A percentile compares a stretch with the other conserved stretches of the same genome.
These are phyloP conservation scores for Discostella stelligeroides DNA, from an alignment of 108 stramenopile species.

Conservation along the genomic window DNA sequence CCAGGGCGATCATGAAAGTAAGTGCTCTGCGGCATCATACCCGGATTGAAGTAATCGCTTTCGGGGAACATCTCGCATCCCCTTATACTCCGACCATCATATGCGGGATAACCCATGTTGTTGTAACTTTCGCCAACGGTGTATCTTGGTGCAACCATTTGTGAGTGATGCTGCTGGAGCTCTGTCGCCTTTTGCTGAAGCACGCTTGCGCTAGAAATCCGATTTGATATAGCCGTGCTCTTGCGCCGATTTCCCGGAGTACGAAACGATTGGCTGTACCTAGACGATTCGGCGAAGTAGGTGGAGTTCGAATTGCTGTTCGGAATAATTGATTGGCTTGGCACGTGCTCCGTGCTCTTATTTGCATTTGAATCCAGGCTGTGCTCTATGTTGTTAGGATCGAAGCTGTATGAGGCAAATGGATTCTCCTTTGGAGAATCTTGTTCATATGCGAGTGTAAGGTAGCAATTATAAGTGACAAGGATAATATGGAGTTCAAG, in stretches of 20 bases:
- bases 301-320: neutral
- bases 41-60: slow-evolving; percentile 1
- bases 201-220: slow-evolving; percentile 36
- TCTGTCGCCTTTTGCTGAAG: slow-evolving; percentile 45
- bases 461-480: slow-evolving; percentile 38
- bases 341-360: slow-evolving; percentile 10
- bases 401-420: slow-evolving; percentile 70
- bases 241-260: slow-evolving; percentile 38
- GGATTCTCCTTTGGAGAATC: slow-evolving; percentile 79
- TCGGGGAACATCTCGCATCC: neutral
- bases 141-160: slow-evolving; percentile 3
- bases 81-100: slow-evolving; percentile 4
- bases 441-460: slow-evolving; percentile 44
- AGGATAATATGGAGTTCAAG: slow-evolving; percentile 27
- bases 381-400: slow-evolving; percentile 82
- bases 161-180: slow-evolving; percentile 30
- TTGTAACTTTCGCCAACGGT: neutral
- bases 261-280: slow-evolving; percentile 24
- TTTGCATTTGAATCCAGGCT: slow-evolving; percentile 37
- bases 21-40: neutral
- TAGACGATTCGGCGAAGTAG: slow-evolving; percentile 10
- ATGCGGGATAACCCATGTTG: neutral
- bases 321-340: slow-evolving; percentile 36
- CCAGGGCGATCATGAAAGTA: slow-evolving; percentile 2
- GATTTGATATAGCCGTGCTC: slow-evolving; percentile 18